Evolutionary conservation across 345 rosid species (phyloP).

Genomic region (Toxicodendron radicans): DNA sequence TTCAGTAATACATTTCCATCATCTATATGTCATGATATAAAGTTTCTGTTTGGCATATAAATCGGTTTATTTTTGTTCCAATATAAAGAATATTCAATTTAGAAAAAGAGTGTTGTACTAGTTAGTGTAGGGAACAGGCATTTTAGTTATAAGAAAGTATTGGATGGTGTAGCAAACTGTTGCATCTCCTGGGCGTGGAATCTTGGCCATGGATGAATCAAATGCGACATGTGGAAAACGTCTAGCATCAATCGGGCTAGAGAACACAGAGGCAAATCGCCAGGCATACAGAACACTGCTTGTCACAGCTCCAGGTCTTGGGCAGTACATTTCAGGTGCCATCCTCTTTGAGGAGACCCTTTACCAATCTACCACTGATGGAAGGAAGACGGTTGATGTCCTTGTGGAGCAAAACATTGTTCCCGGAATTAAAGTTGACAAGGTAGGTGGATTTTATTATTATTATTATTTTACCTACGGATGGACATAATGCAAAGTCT

Average conservation of each 20-base stretch:
- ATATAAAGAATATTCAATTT: not conserved
- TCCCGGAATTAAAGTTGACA: slow-evolving; percentile 42
- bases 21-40: too few relatives aligned
- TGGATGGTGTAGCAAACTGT: slow-evolving; percentile 35
- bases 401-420: slow-evolving; percentile 39
- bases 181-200: slow-evolving; percentile 45
- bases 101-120: not conserved
- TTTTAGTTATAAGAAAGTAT: not conserved
- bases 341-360: slow-evolving; percentile 47
- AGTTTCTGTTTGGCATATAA: not conserved
- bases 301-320: slow-evolving; percentile 32
- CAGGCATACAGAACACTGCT: slow-evolving; percentile 41
- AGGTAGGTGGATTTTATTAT: slow-evolving; percentile 18
- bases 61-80: not conserved
- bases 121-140: not conserved
- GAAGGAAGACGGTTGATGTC: slow-evolving; percentile 34
- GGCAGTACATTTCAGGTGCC: slow-evolving; percentile 39
- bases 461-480: too few relatives aligned
- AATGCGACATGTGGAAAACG: slow-evolving; percentile 42
- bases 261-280: slow-evolving; percentile 42
- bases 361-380: slow-evolving; percentile 39
- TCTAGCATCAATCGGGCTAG: slow-evolving; percentile 39
- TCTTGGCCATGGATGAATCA: slow-evolving; percentile 41
- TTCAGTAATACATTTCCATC: not conserved
- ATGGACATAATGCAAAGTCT: not conserved